Conservation (phyloP, 495 filamentous ascomycete species). For the Lepraria neglecta region DNA sequence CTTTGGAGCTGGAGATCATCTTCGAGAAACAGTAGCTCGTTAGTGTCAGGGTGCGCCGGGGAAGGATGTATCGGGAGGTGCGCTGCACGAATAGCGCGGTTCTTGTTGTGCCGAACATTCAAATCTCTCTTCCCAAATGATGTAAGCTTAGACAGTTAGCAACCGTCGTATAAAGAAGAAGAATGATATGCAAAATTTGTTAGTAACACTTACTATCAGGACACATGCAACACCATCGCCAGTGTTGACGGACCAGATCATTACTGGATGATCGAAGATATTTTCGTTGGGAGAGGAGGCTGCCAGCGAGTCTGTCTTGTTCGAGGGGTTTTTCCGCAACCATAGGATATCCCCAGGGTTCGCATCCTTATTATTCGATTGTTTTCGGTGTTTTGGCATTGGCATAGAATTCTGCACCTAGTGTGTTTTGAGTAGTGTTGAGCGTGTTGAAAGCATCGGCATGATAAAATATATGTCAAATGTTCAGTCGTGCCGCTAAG, state of each 20-base stretch:
- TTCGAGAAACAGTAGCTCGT: not conserved
- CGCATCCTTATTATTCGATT: not conserved
- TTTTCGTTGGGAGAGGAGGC: no score
- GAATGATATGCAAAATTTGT: no score
- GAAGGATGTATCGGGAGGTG: slow-evolving; percentile 12
- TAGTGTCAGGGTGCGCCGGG: not conserved
- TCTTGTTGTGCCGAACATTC: not conserved
- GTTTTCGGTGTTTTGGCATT: no score
- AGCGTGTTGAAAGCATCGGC: no score
- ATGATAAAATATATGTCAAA: no score
- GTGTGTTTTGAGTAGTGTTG: no score
- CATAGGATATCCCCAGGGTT: not conserved
- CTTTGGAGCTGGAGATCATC: not conserved
- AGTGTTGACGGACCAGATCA: slow-evolving; percentile 1
- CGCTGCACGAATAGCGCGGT: not conserved
- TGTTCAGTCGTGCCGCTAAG: no score
- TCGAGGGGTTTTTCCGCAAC: not conserved
- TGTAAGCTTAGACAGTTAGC: not conserved
- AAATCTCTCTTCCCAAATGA: not conserved
- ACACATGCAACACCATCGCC: not conserved
- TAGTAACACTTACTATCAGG: not conserved
- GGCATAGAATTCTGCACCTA: no score
- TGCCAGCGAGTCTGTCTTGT: not conserved
- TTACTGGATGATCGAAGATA: slow-evolving; percentile 6
- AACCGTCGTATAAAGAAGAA: not conserved